Conservation (phyloP, 2,329 filamentous ascomycete species). For the Apiospora rasikravindrae region DNA sequence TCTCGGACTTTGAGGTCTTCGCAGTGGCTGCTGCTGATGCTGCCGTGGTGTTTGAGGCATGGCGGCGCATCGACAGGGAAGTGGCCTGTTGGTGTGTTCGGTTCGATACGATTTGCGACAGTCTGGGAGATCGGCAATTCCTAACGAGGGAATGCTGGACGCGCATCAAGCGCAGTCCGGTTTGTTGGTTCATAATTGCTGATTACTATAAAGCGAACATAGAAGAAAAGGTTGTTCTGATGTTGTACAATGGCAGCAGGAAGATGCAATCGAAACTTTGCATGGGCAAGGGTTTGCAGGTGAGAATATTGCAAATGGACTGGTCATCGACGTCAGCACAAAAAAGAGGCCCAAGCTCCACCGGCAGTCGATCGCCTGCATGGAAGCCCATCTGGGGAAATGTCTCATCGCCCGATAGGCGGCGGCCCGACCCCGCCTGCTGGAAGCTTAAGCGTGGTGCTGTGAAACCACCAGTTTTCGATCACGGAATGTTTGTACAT, state of each 20-base stretch:
- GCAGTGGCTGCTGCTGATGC: neutral
- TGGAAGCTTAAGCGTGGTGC: neutral
- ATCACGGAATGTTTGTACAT: neutral
- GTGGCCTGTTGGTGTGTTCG: neutral
- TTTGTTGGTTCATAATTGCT: conserved; percentile 17
- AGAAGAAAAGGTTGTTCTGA: neutral
- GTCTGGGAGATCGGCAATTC: neutral
- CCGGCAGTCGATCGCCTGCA: neutral
- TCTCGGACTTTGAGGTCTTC: conserved; percentile 13
- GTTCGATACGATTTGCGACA: neutral
- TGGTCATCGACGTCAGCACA: conserved; percentile 23
- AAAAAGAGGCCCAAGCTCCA: conserved; percentile 20
- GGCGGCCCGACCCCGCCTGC: conserved; percentile 5
- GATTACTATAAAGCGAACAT: neutral
- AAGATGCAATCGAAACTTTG: neutral
- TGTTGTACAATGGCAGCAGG: conserved; percentile 6
- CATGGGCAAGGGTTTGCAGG: neutral
- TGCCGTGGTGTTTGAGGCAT: neutral
- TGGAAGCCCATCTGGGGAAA: neutral
- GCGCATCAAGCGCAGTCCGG: conserved; percentile 24
- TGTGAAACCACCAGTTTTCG: neutral
- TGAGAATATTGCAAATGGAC: conserved; percentile 6
- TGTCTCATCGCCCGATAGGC: neutral
- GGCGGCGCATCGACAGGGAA: neutral
- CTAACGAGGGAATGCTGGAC: conserved; percentile 17